A percentile compares a stretch with the other conserved stretches of the same genome.
phyloP scores from a whole-genome alignment of 2,329 filamentous ascomycete species.

The Chaetomiaceae sp. region DNA sequence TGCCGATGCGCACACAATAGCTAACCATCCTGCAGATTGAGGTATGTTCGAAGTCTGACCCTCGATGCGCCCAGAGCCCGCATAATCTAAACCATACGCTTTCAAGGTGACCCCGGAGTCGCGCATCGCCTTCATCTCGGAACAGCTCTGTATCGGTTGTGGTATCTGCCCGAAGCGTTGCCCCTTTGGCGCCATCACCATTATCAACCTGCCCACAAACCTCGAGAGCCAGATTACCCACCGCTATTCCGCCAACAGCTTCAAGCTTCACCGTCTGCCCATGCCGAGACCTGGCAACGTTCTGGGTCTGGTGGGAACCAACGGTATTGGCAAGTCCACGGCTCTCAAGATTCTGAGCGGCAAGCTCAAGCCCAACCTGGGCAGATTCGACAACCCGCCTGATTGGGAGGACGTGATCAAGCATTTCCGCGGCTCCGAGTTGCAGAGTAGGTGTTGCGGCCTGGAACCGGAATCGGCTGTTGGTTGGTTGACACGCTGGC shows the following conservation, averaged over 20 bases:
- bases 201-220: slow-evolving; percentile 99
- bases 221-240: slow-evolving; percentile 97
- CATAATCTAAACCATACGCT: slow-evolving; percentile 42
- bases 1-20: slow-evolving; percentile 47
- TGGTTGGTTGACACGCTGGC: slow-evolving; percentile 13
- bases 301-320: slow-evolving; percentile 92
- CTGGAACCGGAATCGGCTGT: slow-evolving; percentile 14
- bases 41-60: slow-evolving; percentile 12
- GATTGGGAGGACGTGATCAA: slow-evolving; percentile 99
- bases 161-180: slow-evolving; percentile 99
- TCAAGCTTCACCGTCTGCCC: slow-evolving; percentile 95
- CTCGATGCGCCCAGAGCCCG: neutral
- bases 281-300: slow-evolving; percentile 96
- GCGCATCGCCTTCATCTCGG: slow-evolving; percentile 96
- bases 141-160: slow-evolving; percentile 93
- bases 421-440: slow-evolving; percentile 94
- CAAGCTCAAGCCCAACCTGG: slow-evolving; percentile 97
- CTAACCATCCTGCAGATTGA: slow-evolving; percentile 22
- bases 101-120: slow-evolving; percentile 82
- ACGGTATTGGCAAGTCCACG: slow-evolving; percentile 99
- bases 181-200: slow-evolving; percentile 96
- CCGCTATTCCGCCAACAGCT: slow-evolving; percentile 98
- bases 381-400: slow-evolving; percentile 89
- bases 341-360: slow-evolving; percentile 97
- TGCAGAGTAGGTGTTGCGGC: slow-evolving; percentile 64